Base-by-base conservation (phyloP, 345 rosid genomes). In the Dipteronia dyeriana region DNA sequence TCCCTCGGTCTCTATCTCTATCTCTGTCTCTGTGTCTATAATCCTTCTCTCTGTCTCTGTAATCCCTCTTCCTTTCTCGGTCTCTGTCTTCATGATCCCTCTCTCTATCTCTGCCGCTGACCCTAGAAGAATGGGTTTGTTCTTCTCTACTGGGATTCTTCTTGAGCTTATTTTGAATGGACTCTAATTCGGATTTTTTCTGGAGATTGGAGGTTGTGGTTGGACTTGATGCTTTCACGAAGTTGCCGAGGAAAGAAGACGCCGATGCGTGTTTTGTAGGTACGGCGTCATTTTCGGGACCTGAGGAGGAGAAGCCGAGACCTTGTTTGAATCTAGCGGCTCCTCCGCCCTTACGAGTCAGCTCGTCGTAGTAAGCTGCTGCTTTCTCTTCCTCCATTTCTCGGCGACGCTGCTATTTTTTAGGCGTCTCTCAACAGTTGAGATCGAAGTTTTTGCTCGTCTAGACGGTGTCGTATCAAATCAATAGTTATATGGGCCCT, bases 251-350 rank as follows among this genome's bases (percentile, higher is more conserved):
- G 78, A 93, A 90, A 12, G 97, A 92, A 70, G 97, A 86, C 2
- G 94, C 87, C 1, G 93, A 84, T 7, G 92, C 84, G 23, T 88
- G 91, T 73, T 87, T 86, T 16, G 79, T 70, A 7, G 94, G 92
- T 53, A 75, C 79, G 7, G 80, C 70, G 39, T 77, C 78, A 68
- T 60, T 57, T 34, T 20, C 68, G 16, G 73, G 41, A 72, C 79
- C 25, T 20, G 79, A 61, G 76, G 94, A 73, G 62, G 97, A 89
- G 82, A 93, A 93, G 6, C 99, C 98, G 16, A 95, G 94, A 43
- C 99, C 99, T 87, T 90, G 97, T 85, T 95, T 94, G 89, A 94
- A 95, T 11, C 97, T 86, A 38, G 99, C 99, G 59, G 99, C 98
- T 53, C 97, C 99, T 84, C 87, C 92, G 53, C 98, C 99, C 84